A percentile compares a stretch with the other conserved stretches of the same genome.
Conservation (phyloP, 179 eudicot species). For the Amaranthus tricolor region DNA sequence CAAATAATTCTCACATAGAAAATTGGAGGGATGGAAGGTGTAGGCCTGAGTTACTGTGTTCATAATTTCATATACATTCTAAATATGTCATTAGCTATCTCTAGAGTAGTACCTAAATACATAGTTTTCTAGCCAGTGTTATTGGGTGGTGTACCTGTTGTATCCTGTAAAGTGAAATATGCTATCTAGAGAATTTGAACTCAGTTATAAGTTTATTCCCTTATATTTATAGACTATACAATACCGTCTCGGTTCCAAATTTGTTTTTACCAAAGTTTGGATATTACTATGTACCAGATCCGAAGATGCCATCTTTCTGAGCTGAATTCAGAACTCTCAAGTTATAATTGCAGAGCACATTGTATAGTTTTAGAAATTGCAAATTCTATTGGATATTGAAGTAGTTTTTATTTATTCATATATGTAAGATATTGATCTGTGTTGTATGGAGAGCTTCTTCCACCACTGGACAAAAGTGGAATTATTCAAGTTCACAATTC, state of each 20-base stretch:
- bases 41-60: neutral
- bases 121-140: neutral
- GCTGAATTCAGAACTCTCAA: neutral
- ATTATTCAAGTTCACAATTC: conserved; percentile 52
- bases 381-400: neutral
- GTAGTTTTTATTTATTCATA: conserved; percentile 8
- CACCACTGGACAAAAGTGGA: conserved; percentile 84
- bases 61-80: neutral
- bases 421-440: conserved; percentile 48
- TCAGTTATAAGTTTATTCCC: conserved; percentile 17
- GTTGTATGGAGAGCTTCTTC: conserved; percentile 61
- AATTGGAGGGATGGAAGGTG: neutral
- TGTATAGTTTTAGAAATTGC: neutral
- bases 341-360: neutral
- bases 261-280: no score
- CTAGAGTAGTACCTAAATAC: neutral
- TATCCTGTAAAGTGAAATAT: neutral
- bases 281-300: no score
- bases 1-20: neutral
- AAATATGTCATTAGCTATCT: neutral
- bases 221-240: no score
- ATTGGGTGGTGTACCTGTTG: neutral
- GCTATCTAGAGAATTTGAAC: neutral
- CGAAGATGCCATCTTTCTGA: no score
- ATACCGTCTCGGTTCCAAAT: no score